Conservation (phyloP, 192 early-diverging fungal genomes). For the Kickxella alabastrina region DNA sequence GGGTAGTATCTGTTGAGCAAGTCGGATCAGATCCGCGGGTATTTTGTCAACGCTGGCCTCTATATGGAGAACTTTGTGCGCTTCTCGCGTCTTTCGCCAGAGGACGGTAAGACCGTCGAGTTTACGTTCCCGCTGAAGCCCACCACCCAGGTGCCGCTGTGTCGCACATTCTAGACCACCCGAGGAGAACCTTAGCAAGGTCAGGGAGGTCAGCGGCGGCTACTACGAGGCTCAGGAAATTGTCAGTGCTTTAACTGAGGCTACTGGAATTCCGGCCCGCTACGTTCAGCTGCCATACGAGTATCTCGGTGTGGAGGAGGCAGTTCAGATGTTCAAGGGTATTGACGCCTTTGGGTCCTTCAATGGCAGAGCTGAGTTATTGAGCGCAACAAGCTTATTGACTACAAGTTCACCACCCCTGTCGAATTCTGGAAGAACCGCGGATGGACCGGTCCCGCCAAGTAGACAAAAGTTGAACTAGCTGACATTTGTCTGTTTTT, state of each 20-base stretch:
- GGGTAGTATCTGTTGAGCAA: constrained; percentile 31
- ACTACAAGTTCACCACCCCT: constrained; percentile 49
- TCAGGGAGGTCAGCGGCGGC: constrained; percentile 13
- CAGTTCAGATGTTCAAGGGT: constrained; percentile 16
- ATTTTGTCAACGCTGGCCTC: constrained; percentile 13
- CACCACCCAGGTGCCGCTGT: constrained; percentile 20
- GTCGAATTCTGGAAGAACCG: constrained; percentile 1
- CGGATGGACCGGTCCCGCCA: neutral
- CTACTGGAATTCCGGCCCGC: constrained; percentile 12
- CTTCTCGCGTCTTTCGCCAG: constrained; percentile 19
- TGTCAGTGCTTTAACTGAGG: constrained; percentile 11
- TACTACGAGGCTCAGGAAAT: constrained; percentile 16
- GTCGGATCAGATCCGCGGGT: constrained; percentile 11
- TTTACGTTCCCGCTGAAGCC: constrained; percentile 19
- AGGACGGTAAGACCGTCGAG: constrained; percentile 28
- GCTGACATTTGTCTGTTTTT: neutral
- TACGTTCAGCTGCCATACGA: constrained; percentile 14
- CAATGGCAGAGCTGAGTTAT: constrained; percentile 5
- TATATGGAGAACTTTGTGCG: constrained; percentile 40
- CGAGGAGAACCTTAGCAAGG: constrained; percentile 7
- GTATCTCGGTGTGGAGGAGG: constrained; percentile 1
- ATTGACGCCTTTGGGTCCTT: constrained; percentile 15
- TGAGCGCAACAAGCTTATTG: constrained; percentile 15
- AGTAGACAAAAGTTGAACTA: neutral
- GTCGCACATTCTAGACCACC: constrained; percentile 2